A percentile compares a stretch with the other conserved stretches of the same genome.
These are phyloP conservation scores for Cyclotella sp. DNA, from an alignment of 108 stramenopile species.

Conservation along the genomic window DNA sequence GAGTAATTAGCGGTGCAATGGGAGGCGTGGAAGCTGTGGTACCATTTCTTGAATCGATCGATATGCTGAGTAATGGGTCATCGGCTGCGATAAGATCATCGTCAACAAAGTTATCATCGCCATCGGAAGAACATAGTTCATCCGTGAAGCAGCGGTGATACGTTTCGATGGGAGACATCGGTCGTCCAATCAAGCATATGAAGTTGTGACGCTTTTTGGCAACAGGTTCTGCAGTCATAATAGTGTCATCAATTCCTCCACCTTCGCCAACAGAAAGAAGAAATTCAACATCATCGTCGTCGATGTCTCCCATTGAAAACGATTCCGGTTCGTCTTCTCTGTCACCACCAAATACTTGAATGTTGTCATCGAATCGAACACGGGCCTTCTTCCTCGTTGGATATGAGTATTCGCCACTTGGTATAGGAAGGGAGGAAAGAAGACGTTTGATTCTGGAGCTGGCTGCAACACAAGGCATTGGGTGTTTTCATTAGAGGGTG, in stretches of 20 bases:
- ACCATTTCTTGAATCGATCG: constrained; percentile 24
- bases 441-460: no score
- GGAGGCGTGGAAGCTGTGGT: background rate
- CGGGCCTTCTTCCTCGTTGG: no score
- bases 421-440: no score
- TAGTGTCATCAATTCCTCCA: constrained; percentile 31
- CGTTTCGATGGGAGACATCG: constrained; percentile 22
- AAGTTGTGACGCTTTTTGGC: background rate
- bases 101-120: background rate
- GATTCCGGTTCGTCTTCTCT: background rate
- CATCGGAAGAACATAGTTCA: constrained; percentile 14
- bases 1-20: constrained; percentile 28
- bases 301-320: background rate
- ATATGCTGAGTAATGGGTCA: constrained; percentile 19
- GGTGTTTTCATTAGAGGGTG: no score
- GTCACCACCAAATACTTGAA: no score
- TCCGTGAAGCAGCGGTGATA: constrained; percentile 13
- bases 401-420: no score
- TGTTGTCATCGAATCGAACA: no score
- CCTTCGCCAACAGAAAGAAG: constrained; percentile 33
- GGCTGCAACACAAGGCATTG: no score
- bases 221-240: background rate
- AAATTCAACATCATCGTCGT: constrained; percentile 30
- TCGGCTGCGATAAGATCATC: background rate
- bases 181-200: constrained; percentile 7